These are phyloP conservation scores for Botrytis fragariae DNA, from an alignment of 2,329 filamentous ascomycete genomes.

Conservation along the genomic window DNA sequence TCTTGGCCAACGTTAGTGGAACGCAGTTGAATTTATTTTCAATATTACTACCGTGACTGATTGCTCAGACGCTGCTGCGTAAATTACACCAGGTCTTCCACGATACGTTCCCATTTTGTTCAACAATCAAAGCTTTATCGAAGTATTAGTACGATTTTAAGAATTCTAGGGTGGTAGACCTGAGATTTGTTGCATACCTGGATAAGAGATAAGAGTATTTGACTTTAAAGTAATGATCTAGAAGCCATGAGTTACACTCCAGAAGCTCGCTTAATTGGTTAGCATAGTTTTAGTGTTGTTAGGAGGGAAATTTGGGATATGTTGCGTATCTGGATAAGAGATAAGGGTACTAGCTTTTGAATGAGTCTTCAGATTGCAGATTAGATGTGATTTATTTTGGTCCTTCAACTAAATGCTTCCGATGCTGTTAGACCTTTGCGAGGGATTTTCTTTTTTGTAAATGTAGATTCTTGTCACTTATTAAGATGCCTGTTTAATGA, in stretches of 20 bases:
- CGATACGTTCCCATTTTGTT: background rate
- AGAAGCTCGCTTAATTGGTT: background rate
- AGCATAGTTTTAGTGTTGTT: background rate
- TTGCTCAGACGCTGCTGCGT: background rate
- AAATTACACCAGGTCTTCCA: background rate
- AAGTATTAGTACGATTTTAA: background rate
- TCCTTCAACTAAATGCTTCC: background rate
- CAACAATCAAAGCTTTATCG: background rate
- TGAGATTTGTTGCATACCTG: background rate
- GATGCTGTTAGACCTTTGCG: background rate
- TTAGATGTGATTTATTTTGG: background rate
- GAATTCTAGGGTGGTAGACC: background rate
- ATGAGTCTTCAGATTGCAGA: background rate
- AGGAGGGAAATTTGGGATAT: background rate
- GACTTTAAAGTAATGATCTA: background rate
- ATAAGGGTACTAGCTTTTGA: background rate
- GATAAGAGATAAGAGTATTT: background rate
- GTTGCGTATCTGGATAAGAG: background rate
- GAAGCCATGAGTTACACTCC: background rate
- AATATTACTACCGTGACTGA: background rate
- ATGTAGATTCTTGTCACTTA: too few relatives aligned
- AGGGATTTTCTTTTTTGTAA: background rate
- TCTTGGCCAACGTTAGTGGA: background rate
- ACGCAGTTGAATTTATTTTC: background rate
- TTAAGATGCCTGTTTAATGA: too few relatives aligned